Base-by-base conservation (phyloP, 768 basidiomycete genomes). In the Boletus patriciae region DNA sequence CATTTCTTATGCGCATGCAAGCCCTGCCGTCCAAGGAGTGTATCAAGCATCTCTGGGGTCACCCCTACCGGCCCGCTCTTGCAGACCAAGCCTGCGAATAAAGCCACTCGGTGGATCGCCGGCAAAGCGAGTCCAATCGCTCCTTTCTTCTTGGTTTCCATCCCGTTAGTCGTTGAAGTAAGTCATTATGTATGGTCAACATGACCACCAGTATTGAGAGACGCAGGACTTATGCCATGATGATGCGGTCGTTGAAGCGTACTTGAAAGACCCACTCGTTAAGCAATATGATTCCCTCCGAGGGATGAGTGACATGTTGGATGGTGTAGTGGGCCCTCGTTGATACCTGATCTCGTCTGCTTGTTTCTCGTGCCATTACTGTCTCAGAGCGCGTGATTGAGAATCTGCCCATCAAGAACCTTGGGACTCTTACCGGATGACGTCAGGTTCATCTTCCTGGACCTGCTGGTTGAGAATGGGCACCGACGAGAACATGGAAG, bases 361-460 rank as follows among this genome's bases (percentile, higher is more conserved):
- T 66, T 97, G 95, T 66, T 83, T 85, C 69, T 86, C 89, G 45
- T 91, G 85, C 96, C 96, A 98, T 67, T 86, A 78, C 92, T 95
- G 68, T 47, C n/a, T 34, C 45, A 34, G 16, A 25, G 13, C 27
- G 36, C 33, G 21, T 11, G 33, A 40, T 19, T 56, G 44, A 55
- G 54, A 27, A 33, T 21, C 18, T 4, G 19, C 8, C 21, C 16
- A 18, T 31, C 31, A 25, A 27, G 27, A n/a, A 6, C 1, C 2
- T 36, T 16, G 13, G 19, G 13, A 23, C n/a, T 8, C 83, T 43
- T 64, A 92, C 92, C 81, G 88, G 78, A 94, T 92, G 40, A 90
- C 88, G 65, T 94, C 83, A 7, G 92, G 90, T 70, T 94, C 92
- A 23, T 91, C 90, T 68, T 91, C 90, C 27, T 83, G 78, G 16